A percentile compares a stretch with the other conserved stretches of the same genome.
phyloP scores from a whole-genome alignment of 1,139 yeast species.

The Suhomyces atakaporum region DNA sequence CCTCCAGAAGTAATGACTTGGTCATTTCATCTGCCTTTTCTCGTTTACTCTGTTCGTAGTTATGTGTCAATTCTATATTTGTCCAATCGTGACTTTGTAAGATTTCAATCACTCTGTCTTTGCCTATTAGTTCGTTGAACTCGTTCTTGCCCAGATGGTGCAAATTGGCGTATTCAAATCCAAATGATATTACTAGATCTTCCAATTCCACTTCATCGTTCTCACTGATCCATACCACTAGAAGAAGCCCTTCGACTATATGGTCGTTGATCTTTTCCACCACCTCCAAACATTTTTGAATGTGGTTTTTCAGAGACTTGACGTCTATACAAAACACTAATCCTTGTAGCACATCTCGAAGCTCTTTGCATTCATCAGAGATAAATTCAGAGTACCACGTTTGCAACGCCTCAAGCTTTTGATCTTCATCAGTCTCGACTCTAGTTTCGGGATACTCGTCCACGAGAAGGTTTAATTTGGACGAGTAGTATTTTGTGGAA shows the following conservation, averaged over 20 bases:
- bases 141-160: conserved; percentile 18
- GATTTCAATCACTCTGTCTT: conserved; percentile 35
- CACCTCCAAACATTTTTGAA: conserved; percentile 22
- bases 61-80: conserved; percentile 18
- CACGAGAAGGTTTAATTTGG: conserved; percentile 34
- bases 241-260: conserved; percentile 24
- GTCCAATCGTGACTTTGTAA: conserved; percentile 46
- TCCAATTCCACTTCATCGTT: conserved; percentile 26
- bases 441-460: conserved; percentile 41
- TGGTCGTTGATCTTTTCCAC: conserved; percentile 30
- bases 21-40: conserved; percentile 31
- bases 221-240: conserved; percentile 25
- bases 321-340: conserved; percentile 36
- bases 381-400: conserved; percentile 36
- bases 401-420: conserved; percentile 19
- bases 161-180: conserved; percentile 35
- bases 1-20: conserved; percentile 26
- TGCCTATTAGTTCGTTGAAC: conserved; percentile 21
- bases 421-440: conserved; percentile 4
- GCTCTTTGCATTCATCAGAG: conserved; percentile 34
- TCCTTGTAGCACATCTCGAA: conserved; percentile 43
- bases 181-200: conserved; percentile 31
- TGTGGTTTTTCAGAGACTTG: conserved; percentile 18
- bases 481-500: conserved; percentile 35
- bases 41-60: conserved; percentile 22